phyloP scores from a whole-genome alignment of 2,329 filamentous ascomycete species.

The Alternaria sp. region DNA sequence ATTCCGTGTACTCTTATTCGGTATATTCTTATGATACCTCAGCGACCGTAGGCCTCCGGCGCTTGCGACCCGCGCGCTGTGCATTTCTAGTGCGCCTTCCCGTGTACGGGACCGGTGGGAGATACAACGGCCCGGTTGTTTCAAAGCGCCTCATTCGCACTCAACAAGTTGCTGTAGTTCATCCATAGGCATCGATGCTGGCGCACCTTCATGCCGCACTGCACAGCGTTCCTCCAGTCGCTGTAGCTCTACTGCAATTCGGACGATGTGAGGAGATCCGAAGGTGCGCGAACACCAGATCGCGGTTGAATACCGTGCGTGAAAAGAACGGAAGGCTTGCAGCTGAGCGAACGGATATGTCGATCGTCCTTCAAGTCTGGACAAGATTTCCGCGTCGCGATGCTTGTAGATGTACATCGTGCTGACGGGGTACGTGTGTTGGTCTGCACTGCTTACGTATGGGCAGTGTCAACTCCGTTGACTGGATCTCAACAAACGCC shows the following conservation, averaged over 20 bases:
- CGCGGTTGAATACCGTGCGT: background rate
- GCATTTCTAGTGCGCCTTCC: background rate
- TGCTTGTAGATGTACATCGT: background rate
- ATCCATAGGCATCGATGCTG: background rate
- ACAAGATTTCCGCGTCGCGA: background rate
- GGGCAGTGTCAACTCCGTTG: background rate
- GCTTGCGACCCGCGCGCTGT: background rate
- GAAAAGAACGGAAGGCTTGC: background rate
- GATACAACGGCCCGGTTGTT: conserved; percentile 1
- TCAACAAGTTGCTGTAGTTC: background rate
- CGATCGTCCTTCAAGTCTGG: background rate
- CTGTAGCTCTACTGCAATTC: background rate
- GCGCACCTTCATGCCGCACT: background rate
- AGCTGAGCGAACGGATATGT: background rate
- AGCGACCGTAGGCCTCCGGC: background rate
- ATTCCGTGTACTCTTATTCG: background rate
- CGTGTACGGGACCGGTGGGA: background rate
- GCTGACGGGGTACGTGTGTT: background rate
- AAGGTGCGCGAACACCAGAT: background rate
- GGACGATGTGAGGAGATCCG: conserved; percentile 16
- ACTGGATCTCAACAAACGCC: background rate
- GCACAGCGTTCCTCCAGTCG: background rate
- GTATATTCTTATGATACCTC: no score
- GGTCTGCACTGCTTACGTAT: background rate
- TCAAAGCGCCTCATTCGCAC: background rate